Evolutionary conservation across 1,139 yeast genomes (phyloP), one percentile per base, ranked within the genome.

Genomic region (Pneumocystis carinii): DNA sequence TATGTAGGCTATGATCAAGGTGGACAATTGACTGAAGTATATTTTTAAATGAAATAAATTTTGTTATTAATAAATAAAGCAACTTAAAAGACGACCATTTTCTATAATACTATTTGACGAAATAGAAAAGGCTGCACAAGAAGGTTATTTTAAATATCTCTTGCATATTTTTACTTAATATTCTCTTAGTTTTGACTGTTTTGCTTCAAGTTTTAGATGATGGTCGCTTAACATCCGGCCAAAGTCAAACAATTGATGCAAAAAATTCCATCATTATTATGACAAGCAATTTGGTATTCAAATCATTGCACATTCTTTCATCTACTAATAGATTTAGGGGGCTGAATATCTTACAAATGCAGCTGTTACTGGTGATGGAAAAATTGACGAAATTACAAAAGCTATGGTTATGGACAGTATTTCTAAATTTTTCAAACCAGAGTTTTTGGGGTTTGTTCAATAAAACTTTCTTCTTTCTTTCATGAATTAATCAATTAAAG

Each of bases 121-220:
- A 76, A 95, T 92, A 65, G 98, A 92, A 73, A 92, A 92, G 76
- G 99, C 98, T n/a, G 96, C 96, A 1, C 98, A 98, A 1, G 97
- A 92, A 74, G 55, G 55, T 24, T 24, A 24, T 48, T 48, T 14
- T 24, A 19, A 24, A 48, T 48, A 24, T 12, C 12, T 19, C n/a
- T 2, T 48, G 27, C 14, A 2, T 48, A 48, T 48, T 41, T 19
- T 48, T 32, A 8, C 10, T 8, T 24, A 10, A 48, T 24, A 48
- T 48, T 27, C 1, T 1, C 24, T 24, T 24, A 48, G 98, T 94
- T 1, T 80, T 92, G 74, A 94, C 96, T 4, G 85, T 92, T 27
- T 79, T 92, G 71, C 79, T 92, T 70, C 98, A 92, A 74, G 83
- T 92, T 75, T 79, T 92, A 67, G 99, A 94, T 72, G 99, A 94